Percentiles rank a stretch among this genome's conserved stretches.
Evolutionary conservation across 805 yeast genomes (phyloP).

Genomic region (Candida boidinii): DNA sequence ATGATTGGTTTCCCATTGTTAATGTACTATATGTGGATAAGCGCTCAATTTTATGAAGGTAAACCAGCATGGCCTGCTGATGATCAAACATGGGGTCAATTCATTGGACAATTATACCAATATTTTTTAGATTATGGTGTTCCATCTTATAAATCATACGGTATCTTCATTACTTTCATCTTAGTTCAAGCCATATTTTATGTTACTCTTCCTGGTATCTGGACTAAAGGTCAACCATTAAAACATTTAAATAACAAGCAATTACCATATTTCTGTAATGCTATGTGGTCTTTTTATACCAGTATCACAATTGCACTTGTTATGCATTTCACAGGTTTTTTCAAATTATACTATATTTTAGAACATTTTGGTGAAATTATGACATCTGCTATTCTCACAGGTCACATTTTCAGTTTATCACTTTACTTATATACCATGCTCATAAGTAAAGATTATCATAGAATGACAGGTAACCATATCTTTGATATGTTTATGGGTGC

Average conservation of each 20-base stretch:
- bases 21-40: conserved; percentile 96
- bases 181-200: conserved; percentile 64
- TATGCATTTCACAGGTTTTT: conserved; percentile 67
- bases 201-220: conserved; percentile 81
- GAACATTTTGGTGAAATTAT: conserved; percentile 86
- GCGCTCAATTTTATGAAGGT: conserved; percentile 75
- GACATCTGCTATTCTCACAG: conserved; percentile 82
- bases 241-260: conserved; percentile 72
- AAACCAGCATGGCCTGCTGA: conserved; percentile 57
- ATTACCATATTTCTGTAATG: conserved; percentile 89
- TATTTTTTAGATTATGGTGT: conserved; percentile 43
- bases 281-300: conserved; percentile 74
- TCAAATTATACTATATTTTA: conserved; percentile 65
- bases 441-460: conserved; percentile 69
- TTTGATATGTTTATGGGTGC: conserved; percentile 97
- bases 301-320: conserved; percentile 47
- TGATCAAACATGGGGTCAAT: conserved; percentile 46
- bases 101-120: conserved; percentile 33
- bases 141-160: conserved; percentile 57
- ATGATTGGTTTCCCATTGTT: conserved; percentile 84
- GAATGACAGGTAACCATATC: conserved; percentile 85
- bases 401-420: conserved; percentile 57
- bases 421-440: conserved; percentile 62
- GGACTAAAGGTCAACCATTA: conserved; percentile 93
- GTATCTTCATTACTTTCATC: conserved; percentile 63